phyloP scores from a whole-genome alignment of 495 filamentous ascomycete genomes.

The Trichoderma asperelloides region DNA sequence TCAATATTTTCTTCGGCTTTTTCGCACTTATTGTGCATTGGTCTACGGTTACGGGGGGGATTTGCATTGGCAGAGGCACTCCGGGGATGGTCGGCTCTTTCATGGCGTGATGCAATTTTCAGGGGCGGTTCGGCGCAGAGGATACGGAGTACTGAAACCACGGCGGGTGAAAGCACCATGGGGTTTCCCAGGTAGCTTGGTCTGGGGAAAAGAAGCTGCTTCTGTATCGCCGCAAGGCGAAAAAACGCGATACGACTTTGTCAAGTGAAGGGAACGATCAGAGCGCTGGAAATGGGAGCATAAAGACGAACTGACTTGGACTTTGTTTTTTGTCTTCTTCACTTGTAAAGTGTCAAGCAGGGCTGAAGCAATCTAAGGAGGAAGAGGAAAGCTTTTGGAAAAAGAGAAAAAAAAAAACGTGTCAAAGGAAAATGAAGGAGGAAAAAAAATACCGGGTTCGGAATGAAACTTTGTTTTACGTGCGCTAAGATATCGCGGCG shows the following conservation, averaged over 20 bases:
- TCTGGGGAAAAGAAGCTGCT: constrained; percentile 2
- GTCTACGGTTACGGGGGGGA: constrained; percentile 6
- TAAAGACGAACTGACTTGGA: neutral
- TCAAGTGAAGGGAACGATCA: constrained; percentile 5
- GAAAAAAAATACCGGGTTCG: neutral
- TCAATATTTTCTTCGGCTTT: constrained; percentile 10
- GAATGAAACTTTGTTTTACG: neutral
- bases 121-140: constrained; percentile 7
- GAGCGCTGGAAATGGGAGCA: neutral
- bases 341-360: neutral
- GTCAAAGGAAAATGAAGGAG: neutral
- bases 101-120: constrained; percentile 8
- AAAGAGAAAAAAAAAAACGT: neutral
- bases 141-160: constrained; percentile 8
- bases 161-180: constrained; percentile 4
- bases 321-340: neutral
- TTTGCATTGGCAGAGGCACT: constrained; percentile 6
- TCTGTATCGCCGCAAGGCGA: constrained; percentile 6
- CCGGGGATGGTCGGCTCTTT: constrained; percentile 3
- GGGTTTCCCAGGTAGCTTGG: constrained; percentile 3
- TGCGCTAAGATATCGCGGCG: neutral
- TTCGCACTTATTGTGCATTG: neutral
- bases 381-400: neutral
- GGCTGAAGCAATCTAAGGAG: neutral
- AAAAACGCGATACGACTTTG: constrained; percentile 6